These are phyloP conservation scores for Candida sithepensis DNA, from an alignment of 805 yeast species.

Conservation along the genomic window DNA sequence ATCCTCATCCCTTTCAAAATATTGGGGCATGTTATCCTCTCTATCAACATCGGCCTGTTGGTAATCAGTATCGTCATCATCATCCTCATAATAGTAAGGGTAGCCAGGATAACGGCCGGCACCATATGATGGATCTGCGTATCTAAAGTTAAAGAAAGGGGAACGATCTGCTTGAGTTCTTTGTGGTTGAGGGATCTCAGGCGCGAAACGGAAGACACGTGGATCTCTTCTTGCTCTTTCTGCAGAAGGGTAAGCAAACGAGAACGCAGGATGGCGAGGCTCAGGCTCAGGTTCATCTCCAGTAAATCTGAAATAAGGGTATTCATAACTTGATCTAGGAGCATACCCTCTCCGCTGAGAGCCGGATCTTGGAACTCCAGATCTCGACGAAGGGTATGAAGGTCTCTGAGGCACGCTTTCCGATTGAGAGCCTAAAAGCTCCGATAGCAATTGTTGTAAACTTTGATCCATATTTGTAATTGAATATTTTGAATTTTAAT, in stretches of 20 bases:
- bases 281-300: too few species aligned
- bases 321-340: too few species aligned
- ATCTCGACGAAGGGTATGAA: not conserved
- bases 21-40: not conserved
- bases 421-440: constrained; percentile 13
- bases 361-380: not conserved
- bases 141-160: not conserved
- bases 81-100: constrained; percentile 3
- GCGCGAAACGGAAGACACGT: too few species aligned
- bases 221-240: too few species aligned
- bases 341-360: too few species aligned
- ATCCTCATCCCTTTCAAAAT: too few species aligned
- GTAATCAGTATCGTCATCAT: constrained; percentile 1
- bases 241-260: too few species aligned
- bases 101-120: not conserved
- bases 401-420: not conserved
- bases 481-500: not conserved
- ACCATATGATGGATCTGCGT: not conserved
- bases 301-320: too few species aligned
- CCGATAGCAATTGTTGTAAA: constrained; percentile 16
- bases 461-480: constrained; percentile 15
- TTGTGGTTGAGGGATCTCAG: too few species aligned
- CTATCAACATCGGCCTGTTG: not conserved
- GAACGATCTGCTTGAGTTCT: not conserved
- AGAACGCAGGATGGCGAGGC: too few species aligned